Evolutionary conservation across 2,329 filamentous ascomycete genomes (phyloP), one percentile per base, ranked within the genome.

Genomic region (Sporothrix variecibatus): DNA sequence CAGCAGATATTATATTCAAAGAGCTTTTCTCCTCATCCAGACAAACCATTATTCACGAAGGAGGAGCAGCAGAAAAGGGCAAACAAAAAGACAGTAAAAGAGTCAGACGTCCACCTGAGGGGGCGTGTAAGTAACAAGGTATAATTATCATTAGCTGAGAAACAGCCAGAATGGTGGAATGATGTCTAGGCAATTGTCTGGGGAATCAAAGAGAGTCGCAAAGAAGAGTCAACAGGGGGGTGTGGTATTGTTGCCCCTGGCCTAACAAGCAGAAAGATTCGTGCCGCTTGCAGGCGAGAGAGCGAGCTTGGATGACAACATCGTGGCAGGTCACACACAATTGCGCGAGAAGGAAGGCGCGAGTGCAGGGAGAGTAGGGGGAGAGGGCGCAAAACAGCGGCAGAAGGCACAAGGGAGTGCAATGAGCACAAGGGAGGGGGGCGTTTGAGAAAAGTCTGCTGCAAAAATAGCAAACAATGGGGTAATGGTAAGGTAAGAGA

Each of bases 401-500:
- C 67, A 75, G 67, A 43, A 31, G 9, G 6, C 28, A 46, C 15
- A 49, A 49, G 12, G 43, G 43, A 15, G 34, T 8, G 8, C 34
- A 34, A 8, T 34, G 34, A 34, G 34, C 8, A 34, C 34, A 34
- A 34, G 34, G 34, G 11, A 15, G 43, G 62, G 40, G 40, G 49
- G 46, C 43, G 40, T 62, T 69, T 38, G 60, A 49, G 46, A 67
- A 68, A 31, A 67, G 7, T 62, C 40, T 65, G 51, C 31, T 51
- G 49, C 53, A 40, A 71, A 34, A 73, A 65, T 49, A 70, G 51
- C 49, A 74, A 75, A 70, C 23, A 2, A 73, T 67, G 71, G 72
- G 73, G 71, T 72, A 71, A 68, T 67, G 11, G 49, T 58, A 70
- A 58, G 51, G 23, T 26, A 65, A 67, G n/a, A 43, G 26, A 43